Conservation (phyloP, 2,329 filamentous ascomycete species). For the Apiospora kogelbergensis region DNA sequence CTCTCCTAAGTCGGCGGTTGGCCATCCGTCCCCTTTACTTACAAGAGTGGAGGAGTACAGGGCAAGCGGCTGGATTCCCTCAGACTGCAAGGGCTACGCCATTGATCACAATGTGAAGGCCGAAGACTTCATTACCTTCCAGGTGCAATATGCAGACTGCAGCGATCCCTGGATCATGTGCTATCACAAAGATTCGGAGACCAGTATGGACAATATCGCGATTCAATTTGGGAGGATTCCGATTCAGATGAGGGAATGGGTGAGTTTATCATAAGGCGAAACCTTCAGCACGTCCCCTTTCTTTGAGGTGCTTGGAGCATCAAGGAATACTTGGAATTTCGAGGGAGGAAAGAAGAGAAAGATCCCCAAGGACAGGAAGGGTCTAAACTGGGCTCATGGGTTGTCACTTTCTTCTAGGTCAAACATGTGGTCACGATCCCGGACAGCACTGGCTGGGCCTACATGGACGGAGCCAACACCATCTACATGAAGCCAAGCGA, state of each 20-base stretch:
- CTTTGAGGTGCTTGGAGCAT: too few species aligned
- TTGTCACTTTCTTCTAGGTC: background rate
- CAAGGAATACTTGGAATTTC: too few species aligned
- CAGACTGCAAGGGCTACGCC: background rate
- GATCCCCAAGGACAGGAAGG: too few species aligned
- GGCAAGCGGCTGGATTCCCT: background rate
- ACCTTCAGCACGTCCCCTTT: background rate
- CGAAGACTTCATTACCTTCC: background rate
- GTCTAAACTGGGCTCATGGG: background rate
- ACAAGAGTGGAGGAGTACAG: background rate
- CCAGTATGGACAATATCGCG: background rate
- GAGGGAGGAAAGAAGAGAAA: too few species aligned
- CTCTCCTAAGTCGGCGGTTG: too few species aligned
- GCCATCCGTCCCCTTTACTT: too few species aligned
- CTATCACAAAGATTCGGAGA: background rate
- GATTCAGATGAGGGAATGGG: background rate
- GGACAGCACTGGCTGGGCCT: background rate
- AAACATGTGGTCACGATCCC: background rate
- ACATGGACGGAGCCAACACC: background rate
- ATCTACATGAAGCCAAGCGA: background rate
- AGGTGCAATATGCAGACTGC: background rate
- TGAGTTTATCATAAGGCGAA: background rate
- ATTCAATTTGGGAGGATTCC: background rate
- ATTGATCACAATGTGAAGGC: background rate
- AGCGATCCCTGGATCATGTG: conserved; percentile 2